Percentiles rank a stretch among this genome's conserved stretches.
Evolutionary conservation across 2,329 filamentous ascomycete species (phyloP).

Genomic region (Exophiala viscosa): DNA sequence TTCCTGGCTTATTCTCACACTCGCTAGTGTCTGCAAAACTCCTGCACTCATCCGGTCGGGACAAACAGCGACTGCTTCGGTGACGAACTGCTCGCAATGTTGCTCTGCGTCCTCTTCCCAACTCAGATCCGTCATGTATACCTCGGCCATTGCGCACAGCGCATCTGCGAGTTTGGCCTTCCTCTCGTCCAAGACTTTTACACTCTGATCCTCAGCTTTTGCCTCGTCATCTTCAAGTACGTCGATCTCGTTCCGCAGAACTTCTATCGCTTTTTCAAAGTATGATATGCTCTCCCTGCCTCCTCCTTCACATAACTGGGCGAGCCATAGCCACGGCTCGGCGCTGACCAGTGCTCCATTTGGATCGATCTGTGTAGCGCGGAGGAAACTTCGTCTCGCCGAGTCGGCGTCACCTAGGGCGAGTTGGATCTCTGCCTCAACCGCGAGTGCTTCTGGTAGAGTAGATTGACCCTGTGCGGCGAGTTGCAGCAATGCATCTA

Average conservation of each 20-base stretch:
- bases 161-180: conserved; percentile 79
- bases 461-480: conserved; percentile 26
- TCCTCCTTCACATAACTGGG: conserved; percentile 72
- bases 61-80: conserved; percentile 81
- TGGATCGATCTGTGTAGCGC: conserved; percentile 71
- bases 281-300: conserved; percentile 58
- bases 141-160: conserved; percentile 90
- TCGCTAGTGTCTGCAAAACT: conserved; percentile 92
- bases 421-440: conserved; percentile 77
- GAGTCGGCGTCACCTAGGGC: conserved; percentile 76
- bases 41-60: conserved; percentile 67
- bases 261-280: conserved; percentile 63
- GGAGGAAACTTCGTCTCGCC: conserved; percentile 68
- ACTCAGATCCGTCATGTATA: conserved; percentile 98
- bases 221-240: conserved; percentile 29
- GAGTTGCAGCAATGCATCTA: conserved; percentile 24
- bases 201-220: conserved; percentile 31
- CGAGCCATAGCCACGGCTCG: conserved; percentile 70
- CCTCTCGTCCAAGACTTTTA: conserved; percentile 45
- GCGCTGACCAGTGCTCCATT: conserved; percentile 68
- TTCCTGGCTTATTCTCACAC: conserved; percentile 84
- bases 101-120: conserved; percentile 85
- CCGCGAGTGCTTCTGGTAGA: conserved; percentile 58
- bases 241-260: conserved; percentile 57
- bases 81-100: conserved; percentile 81